Base-by-base conservation (phyloP, 2,329 filamentous ascomycete species). In the Chlorencoelia australis region DNA sequence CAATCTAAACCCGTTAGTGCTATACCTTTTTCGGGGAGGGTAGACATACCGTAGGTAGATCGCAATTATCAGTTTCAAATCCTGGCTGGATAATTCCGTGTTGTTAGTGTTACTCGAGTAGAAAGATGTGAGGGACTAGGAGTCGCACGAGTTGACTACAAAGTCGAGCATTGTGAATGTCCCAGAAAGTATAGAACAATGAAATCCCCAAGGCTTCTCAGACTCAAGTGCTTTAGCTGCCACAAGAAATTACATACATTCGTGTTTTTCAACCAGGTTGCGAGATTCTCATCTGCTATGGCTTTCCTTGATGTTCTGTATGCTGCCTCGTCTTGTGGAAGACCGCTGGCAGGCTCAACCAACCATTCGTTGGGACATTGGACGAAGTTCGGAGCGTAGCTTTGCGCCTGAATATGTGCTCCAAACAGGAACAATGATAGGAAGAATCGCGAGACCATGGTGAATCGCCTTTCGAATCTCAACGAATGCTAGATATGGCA, bases 351-450 rank as follows among this genome's bases (percentile, higher is more conserved):
- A 39, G 48, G 35, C 31, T 64, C 54, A 10, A 66, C 54, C 6
- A 66, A 52, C 19, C 54, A 42, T 13, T 41, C 52, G 27, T 46
- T 50, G n/a, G 64, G 62, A 41, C 64, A 67, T n/a, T 49, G 35
- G 17, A 49, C 54, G 4, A 47, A 30, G 5, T 54, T 40, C 11
- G 64, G 64, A 18, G 53, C 56, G 39, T 64, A 64, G 11, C 27
- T 20, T 15, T 37, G 41, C 4, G 36, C n/a, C 8, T 17, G 19
- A 3, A 33, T 5, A n/a, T 4, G 31, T 38, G 27, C 36, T 8
- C 37, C 26, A 21, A 41, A 36, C 5, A 47, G 15, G 4, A 45
- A 28, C 11, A 41, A 18, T 8, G 40, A 33, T 8, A 42, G n/a
- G n/a, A 44, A 17, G 9, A 41, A 5, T 18, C 28, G 16, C 21